phyloP scores from a whole-genome alignment of 2,329 filamentous ascomycete species.

The Penicillium sp. region DNA sequence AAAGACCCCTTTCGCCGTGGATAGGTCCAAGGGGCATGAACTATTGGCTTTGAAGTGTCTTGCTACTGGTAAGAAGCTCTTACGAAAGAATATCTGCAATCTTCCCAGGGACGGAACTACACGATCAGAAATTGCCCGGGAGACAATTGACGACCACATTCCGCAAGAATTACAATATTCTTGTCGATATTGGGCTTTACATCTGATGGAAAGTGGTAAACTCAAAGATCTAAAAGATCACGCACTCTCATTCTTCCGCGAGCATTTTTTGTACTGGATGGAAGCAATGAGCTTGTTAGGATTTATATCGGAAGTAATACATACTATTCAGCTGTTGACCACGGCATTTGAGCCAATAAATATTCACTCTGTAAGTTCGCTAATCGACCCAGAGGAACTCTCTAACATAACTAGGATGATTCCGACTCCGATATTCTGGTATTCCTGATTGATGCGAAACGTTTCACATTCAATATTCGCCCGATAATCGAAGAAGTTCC shows the following conservation, averaged over 20 bases:
- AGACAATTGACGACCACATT: not conserved
- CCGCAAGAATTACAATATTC: not conserved
- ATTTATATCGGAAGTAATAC: not conserved
- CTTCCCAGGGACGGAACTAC: not conserved
- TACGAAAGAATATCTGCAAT: not conserved
- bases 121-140: not conserved
- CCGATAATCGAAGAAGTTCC: not conserved
- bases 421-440: too few species aligned
- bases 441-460: not conserved
- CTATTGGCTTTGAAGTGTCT: not conserved
- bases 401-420: too few species aligned
- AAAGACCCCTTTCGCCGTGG: not conserved
- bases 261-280: not conserved
- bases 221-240: not conserved
- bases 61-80: too few species aligned
- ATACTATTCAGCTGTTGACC: too few species aligned
- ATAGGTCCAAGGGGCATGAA: not conserved
- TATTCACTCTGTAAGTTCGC: too few species aligned
- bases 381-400: too few species aligned
- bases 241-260: not conserved
- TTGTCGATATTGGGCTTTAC: not conserved
- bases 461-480: not conserved
- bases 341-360: too few species aligned
- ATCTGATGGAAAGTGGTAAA: not conserved
- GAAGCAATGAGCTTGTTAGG: not conserved